phyloP scores from a whole-genome alignment of 2,329 filamentous ascomycete genomes.

The Lasiodiplodia theobromae region DNA sequence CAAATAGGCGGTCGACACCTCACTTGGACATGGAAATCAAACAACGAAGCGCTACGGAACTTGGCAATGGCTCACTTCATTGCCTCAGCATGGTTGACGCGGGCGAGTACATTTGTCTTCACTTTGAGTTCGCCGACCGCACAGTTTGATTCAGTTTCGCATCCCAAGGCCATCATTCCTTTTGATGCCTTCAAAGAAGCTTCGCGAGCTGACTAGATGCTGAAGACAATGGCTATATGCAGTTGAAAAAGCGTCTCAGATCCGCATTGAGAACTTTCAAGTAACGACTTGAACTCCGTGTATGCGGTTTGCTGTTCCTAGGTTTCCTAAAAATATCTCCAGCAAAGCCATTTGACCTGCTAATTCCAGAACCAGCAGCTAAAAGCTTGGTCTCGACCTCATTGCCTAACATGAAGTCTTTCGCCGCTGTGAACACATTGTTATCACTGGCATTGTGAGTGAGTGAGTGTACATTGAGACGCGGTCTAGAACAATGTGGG shows the following conservation, averaged over 20 bases:
- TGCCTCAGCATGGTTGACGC: background rate
- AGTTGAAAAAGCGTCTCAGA: no score
- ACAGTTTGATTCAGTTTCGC: no score
- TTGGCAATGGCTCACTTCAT: background rate
- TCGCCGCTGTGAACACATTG: background rate
- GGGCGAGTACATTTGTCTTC: background rate
- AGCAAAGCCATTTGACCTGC: background rate
- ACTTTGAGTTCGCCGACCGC: no score
- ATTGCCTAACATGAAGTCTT: background rate
- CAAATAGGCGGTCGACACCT: background rate
- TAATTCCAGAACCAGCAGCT: background rate
- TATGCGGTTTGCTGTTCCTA: background rate
- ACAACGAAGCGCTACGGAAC: no score
- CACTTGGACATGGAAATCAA: background rate
- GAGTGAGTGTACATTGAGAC: background rate
- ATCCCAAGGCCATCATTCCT: no score
- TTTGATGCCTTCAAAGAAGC: no score
- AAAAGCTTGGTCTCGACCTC: background rate
- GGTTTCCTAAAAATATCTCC: background rate
- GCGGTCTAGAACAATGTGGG: conserved; percentile 6
- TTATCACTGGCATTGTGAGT: background rate
- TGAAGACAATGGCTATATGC: no score
- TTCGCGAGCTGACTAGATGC: no score
- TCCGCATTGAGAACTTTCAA: no score
- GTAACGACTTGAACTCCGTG: no score